phyloP scores from a whole-genome alignment of 2,329 filamentous ascomycete species.

The Calonectria crousiana region DNA sequence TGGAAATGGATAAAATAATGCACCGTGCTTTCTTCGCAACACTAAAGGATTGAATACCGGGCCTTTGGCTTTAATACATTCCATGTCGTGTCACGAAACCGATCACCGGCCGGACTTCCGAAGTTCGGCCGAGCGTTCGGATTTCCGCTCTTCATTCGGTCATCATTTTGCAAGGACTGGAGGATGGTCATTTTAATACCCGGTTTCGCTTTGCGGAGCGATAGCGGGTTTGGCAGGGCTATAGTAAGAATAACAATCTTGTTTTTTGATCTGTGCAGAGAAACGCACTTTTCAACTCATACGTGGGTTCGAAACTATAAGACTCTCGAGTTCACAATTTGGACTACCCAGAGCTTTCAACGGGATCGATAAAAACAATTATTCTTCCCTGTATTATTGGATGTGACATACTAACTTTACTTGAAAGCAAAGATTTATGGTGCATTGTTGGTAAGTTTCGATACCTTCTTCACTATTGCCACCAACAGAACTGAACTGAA shows the following conservation, averaged over 20 bases:
- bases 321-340: not conserved
- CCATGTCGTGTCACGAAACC: not conserved
- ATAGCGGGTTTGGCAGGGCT: not conserved
- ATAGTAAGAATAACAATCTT: not conserved
- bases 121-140: constrained; percentile 8
- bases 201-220: not conserved
- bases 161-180: not conserved
- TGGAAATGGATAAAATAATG: not conserved
- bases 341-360: not conserved
- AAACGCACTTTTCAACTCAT: not conserved
- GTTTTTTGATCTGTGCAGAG: not conserved
- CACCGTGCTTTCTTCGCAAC: not conserved
- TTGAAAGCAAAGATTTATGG: not conserved
- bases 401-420: not conserved
- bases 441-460: not conserved
- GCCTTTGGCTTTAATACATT: not conserved
- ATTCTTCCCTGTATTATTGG: not conserved
- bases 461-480: not conserved
- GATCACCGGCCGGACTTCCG: constrained; percentile 5
- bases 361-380: not conserved
- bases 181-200: not conserved
- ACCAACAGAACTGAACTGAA: not conserved
- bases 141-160: not conserved
- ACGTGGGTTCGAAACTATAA: too few species aligned
- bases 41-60: not conserved